Base-by-base conservation (phyloP, 2,329 filamentous ascomycete genomes). In the Fusarium virguliforme region DNA sequence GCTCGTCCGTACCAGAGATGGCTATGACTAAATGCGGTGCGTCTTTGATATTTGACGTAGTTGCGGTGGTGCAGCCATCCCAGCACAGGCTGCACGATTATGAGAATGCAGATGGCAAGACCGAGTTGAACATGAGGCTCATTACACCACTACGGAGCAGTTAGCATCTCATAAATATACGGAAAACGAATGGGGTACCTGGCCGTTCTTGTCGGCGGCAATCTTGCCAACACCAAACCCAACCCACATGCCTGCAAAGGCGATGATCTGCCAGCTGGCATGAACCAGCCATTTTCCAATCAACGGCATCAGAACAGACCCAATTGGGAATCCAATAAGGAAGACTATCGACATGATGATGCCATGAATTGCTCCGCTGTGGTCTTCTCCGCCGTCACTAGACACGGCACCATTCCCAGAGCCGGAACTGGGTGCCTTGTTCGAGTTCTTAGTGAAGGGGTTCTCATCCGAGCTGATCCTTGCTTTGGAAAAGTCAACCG, bases 1-100 rank as follows among this genome's bases (percentile, higher is more conserved):
- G 80, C 72, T 5, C 89, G 85, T 6, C 90, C 90, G 72, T 85
- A 89, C 87, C 88, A 91, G 70, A 90, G 85, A 74, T 92, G 90
- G 0, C 80, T 75, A 68, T 89, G 78, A 60, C 86, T 89, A 65
- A 89, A 74, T 22, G 80, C 10, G 9, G 85, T 85, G n/a, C 89
- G 86, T 15, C 71, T 35, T 55, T 83, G 78, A 51, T 84, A 76
- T 72, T 83, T 83, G 61, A 83, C 71, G 77, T 82, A 91, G 73
- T 86, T 78, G 32, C 75, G 71, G 77, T 91, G 89, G 75, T 91
- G 89, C 22, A 88, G 58, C 58, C 82, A 81, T 41, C 90, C 89
- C 5, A 90, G 80, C 51, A 86, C 73, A 4, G 88, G 88, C 77
- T 91, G 89, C 58, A 91, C 64, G 34, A 82, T 81, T 72, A 91